Base-by-base conservation (phyloP, 306 rosid species). In the Glycine latifolia region DNA sequence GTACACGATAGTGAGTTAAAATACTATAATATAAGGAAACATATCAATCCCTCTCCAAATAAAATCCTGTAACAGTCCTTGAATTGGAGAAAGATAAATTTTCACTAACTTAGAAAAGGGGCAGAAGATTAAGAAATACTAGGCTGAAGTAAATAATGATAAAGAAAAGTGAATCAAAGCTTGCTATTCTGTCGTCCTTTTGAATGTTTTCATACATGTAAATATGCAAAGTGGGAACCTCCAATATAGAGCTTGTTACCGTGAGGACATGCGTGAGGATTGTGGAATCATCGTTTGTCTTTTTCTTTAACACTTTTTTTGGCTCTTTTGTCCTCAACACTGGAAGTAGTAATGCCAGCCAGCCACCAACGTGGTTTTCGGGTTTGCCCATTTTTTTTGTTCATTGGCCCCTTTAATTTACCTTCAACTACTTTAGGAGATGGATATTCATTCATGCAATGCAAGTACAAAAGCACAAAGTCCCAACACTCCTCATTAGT, bases 231-330 rank as follows among this genome's bases (percentile, higher is more conserved):
- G 31, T 26, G 31, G 61, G 59, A 81, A 49, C 9, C 54, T 13
- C 55, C 33, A 53, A 9, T 26, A 26, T 4, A 37, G 55, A 67
- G 17, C 58, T 67, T 80, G 43, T 71, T 60, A 62, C 67, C 35
- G 72, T 35, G 79, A 80, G 79, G 15, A 82, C 49, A 44, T 16
- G 11, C 31, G 1, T 10, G 59, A 43, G 58, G 31, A 26, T 26
- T 81, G 41, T 81, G 10, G 67, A 81, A 81, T 73, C 79, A 26
- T 65, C n/a, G 8, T 58, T 43, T 70, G 83, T 79, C 83, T 58
- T 49, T 70, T 71, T 37, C 52, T 78, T 60, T 71, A 35, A 15
- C 50, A 58, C 66, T 48, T 58, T 33, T 26, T 26, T 43, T 72
- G 16, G 16, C 5, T 8, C 37, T 74, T 75, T 67, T 81, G 61